Evolutionary conservation across 768 basidiomycete genomes (phyloP), one percentile per base, ranked within the genome.

Genomic region (Nidularia pulvinata): DNA sequence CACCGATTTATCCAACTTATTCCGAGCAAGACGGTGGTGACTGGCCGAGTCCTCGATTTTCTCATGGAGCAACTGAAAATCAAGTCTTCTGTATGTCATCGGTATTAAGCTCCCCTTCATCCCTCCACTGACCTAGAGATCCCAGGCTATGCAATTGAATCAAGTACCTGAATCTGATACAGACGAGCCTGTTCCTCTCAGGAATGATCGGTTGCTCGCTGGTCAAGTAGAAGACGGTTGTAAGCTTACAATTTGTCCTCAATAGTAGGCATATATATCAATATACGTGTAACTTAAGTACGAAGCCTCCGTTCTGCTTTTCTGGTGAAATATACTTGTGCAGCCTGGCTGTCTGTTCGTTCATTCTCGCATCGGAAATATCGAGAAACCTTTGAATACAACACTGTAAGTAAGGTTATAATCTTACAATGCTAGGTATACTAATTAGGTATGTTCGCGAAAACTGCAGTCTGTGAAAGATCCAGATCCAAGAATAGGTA

Each of bases 21-120:
- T 34, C 55, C 45, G 33, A 16, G 50, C n/a, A 56, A 91, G 88
- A 72, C 74, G 6, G 64, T 82, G 11, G 65, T 78, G 9, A 74
- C 81, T 7, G 90, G 90, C 1, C 83, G 72, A 59, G 88, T 80
- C 7, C 68, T 91, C 42, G 90, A 91, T 60, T 61, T 84, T 39
- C 64, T 82, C 45, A 70, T 71, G 4, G 50, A 58, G 10, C 75
- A 77, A 7, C 72, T 80, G 49, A 63, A 61, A 30, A 30, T 30
- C 25, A 30, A 30, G 25, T 30, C 25, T 30, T 30, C 25, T 30
- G 25, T 30, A 30, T 30, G 25, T 30, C 25, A 30, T 30, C 25
- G 2, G 25, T 30, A 4, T 30, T 30, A 30, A 30, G 4, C 25
- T 30, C 25, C 4, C 25, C 25, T 30, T 30, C 25, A 4, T 30